Evolutionary conservation across 2,329 filamentous ascomycete genomes (phyloP).

Genomic region (Phialophora macrospora): DNA sequence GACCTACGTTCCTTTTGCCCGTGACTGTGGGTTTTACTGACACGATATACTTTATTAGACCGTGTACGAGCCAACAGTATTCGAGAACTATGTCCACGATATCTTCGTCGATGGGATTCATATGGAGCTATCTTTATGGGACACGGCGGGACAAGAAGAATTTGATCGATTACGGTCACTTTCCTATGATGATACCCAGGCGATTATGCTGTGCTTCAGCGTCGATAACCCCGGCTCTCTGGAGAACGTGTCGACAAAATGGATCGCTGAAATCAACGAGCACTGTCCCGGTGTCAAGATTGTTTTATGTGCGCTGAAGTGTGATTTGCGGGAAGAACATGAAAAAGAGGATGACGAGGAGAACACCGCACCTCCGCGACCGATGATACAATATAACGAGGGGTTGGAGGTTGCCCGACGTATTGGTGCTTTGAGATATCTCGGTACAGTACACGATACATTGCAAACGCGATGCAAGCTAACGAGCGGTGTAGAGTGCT

Average conservation of each 20-base stretch:
- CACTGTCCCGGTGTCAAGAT: slow-evolving; percentile 96
- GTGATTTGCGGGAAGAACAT: slow-evolving; percentile 85
- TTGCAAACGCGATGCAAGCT: background rate
- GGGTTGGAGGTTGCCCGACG: slow-evolving; percentile 88
- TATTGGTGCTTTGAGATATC: slow-evolving; percentile 90
- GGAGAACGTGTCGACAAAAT: slow-evolving; percentile 98
- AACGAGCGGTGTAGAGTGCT: slow-evolving; percentile 73
- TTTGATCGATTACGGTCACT: slow-evolving; percentile 94
- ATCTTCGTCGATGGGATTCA: slow-evolving; percentile 98
- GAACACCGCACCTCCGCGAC: slow-evolving; percentile 46
- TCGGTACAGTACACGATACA: slow-evolving; percentile 59
- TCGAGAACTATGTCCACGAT: slow-evolving; percentile 98
- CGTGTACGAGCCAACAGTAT: slow-evolving; percentile 42
- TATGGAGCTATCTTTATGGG: slow-evolving; percentile 97
- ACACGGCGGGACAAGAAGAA: slow-evolving; percentile 98
- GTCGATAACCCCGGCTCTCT: slow-evolving; percentile 95
- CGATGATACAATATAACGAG: slow-evolving; percentile 81
- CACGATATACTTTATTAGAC: slow-evolving; percentile 61
- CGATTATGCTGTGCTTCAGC: slow-evolving; percentile 98
- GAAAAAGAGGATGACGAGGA: slow-evolving; percentile 67
- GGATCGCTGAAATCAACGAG: slow-evolving; percentile 96
- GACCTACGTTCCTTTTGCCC: background rate
- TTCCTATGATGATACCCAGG: slow-evolving; percentile 96
- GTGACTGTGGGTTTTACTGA: slow-evolving; percentile 68
- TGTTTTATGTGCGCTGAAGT: slow-evolving; percentile 94